Evolutionary conservation across 148 eudicot species (phyloP).

Genomic region (Amaranthus cruentus): DNA sequence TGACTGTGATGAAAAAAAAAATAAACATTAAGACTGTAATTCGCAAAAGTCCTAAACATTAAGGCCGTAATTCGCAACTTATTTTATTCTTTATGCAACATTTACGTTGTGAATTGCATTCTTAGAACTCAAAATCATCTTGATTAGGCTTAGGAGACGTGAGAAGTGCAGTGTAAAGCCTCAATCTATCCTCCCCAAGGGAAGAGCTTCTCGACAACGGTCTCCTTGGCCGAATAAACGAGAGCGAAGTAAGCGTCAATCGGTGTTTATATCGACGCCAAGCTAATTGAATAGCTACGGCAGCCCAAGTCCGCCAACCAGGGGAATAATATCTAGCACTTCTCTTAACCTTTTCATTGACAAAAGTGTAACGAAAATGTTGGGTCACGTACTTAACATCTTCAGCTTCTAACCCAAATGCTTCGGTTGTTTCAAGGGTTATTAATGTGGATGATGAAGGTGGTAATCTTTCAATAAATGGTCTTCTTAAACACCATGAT

Average conservation of each 20-base stretch:
- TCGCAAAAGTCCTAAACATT: too few relatives aligned
- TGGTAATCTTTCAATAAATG: conserved; percentile 71
- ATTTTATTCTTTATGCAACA: not conserved
- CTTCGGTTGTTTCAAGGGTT: conserved; percentile 89
- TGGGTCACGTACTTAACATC: conserved; percentile 87
- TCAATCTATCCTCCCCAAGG: conserved; percentile 74
- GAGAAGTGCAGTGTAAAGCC: conserved; percentile 80
- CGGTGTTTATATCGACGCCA: conserved; percentile 88
- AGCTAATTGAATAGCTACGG: conserved; percentile 84
- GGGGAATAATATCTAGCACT: conserved; percentile 94
- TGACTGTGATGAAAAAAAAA: too few relatives aligned
- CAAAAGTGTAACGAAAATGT: conserved; percentile 90
- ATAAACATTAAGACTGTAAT: not conserved
- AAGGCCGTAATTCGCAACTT: not conserved
- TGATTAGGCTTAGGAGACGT: conserved; percentile 96
- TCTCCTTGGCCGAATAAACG: conserved; percentile 90
- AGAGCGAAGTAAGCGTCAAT: conserved; percentile 70
- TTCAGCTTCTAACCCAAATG: conserved; percentile 76
- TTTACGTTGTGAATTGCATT: not conserved
- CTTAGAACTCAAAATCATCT: conserved; percentile 74
- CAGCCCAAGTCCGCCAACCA: conserved; percentile 97
- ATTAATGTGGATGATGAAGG: conserved; percentile 73
- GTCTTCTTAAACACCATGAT: conserved; percentile 83
- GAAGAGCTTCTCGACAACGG: conserved; percentile 88
- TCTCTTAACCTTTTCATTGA: conserved; percentile 76